phyloP scores from a whole-genome alignment of 2,329 filamentous ascomycete genomes.

The Monilinia fructigena region DNA sequence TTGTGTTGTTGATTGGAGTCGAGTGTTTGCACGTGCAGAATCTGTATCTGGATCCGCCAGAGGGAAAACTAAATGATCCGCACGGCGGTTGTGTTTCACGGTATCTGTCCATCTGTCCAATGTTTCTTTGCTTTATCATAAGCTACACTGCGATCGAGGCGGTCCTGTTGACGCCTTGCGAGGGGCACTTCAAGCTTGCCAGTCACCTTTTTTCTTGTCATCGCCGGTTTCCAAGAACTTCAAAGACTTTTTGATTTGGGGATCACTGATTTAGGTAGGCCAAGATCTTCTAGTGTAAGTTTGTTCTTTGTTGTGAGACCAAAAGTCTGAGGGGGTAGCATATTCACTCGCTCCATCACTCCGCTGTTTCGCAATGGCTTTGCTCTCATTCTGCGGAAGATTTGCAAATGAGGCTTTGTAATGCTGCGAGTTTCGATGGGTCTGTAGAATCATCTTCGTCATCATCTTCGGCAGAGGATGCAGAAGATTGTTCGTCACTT shows the following conservation, averaged over 20 bases:
- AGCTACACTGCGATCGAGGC: constrained; percentile 75
- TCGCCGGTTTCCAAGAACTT: constrained; percentile 68
- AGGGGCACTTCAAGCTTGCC: constrained; percentile 75
- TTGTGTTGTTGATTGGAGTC: constrained; percentile 63
- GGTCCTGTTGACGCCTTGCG: constrained; percentile 81
- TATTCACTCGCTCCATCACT: constrained; percentile 56
- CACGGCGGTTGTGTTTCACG: constrained; percentile 87
- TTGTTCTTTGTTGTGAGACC: constrained; percentile 54
- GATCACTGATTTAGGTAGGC: constrained; percentile 70
- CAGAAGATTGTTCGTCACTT: constrained; percentile 55
- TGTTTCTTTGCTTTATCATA: constrained; percentile 91
- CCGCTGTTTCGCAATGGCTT: constrained; percentile 36
- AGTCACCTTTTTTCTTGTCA: constrained; percentile 51
- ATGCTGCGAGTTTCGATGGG: constrained; percentile 56
- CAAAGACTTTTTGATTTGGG: constrained; percentile 72
- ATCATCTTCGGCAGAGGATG: constrained; percentile 49
- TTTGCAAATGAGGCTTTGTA: constrained; percentile 67
- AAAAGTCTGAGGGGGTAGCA: constrained; percentile 59
- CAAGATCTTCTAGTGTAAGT: constrained; percentile 66
- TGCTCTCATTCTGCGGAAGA: constrained; percentile 47
- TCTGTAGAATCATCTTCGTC: constrained; percentile 47
- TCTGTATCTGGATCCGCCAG: constrained; percentile 67
- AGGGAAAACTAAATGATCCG: constrained; percentile 87
- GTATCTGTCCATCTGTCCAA: constrained; percentile 91
- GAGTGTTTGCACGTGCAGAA: constrained; percentile 58